Evolutionary conservation across 352 stramenopile species (phyloP).

Genomic region (Phytopythium helicoides): DNA sequence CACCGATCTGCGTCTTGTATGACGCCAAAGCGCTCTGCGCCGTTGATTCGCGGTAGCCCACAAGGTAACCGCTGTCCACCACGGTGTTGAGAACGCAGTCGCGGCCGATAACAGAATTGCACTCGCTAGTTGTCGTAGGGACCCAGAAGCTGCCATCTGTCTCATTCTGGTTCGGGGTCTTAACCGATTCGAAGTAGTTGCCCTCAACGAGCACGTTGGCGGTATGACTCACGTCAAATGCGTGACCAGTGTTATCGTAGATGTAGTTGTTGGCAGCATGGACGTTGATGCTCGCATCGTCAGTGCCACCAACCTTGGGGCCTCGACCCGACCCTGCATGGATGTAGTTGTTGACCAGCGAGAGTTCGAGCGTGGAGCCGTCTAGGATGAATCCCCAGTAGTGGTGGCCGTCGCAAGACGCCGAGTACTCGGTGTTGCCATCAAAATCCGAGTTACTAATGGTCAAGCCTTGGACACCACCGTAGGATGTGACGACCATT

Average conservation of each 20-base stretch:
- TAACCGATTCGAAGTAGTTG: slow-evolving; percentile 22
- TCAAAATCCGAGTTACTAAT: slow-evolving; percentile 45
- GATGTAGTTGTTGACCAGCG: slow-evolving; percentile 32
- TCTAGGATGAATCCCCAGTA: slow-evolving; percentile 37
- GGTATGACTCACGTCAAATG: slow-evolving; percentile 15
- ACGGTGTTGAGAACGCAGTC: slow-evolving; percentile 18
- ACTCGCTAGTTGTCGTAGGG: slow-evolving; percentile 10
- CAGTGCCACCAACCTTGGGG: slow-evolving; percentile 28
- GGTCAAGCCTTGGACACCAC: slow-evolving; percentile 25
- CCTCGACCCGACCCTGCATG: slow-evolving; percentile 30
- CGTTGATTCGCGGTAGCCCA: slow-evolving; percentile 15
- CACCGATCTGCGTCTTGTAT: slow-evolving; percentile 15
- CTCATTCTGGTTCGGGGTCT: slow-evolving; percentile 16
- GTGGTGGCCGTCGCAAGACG: slow-evolving; percentile 36
- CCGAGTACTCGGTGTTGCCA: slow-evolving; percentile 18
- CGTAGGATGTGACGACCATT: slow-evolving; percentile 34
- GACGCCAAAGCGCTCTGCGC: slow-evolving; percentile 9
- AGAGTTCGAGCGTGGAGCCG: slow-evolving; percentile 19
- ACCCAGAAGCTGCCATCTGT: slow-evolving; percentile 18
- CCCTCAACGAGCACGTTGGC: slow-evolving; percentile 19
- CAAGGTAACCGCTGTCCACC: slow-evolving; percentile 12
- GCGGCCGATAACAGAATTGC: slow-evolving; percentile 12
- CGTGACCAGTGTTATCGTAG: slow-evolving; percentile 10
- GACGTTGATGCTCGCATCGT: slow-evolving; percentile 18
- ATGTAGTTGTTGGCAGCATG: slow-evolving; percentile 34